phyloP scores from a whole-genome alignment of 2,329 filamentous ascomycete species.

The Cladobotryum mycophilum region DNA sequence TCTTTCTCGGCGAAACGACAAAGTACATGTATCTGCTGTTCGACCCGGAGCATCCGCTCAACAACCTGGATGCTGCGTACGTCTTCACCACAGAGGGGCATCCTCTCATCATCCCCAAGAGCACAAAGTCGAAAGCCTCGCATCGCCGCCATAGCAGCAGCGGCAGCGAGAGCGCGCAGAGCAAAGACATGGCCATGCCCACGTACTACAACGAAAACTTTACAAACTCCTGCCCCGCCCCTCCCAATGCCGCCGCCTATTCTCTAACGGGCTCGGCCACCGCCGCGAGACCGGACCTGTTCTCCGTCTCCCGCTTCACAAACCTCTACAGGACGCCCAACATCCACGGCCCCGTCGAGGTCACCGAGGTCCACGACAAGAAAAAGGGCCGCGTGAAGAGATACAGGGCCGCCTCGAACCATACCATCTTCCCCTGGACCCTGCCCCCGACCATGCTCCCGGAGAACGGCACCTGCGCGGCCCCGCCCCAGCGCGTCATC shows the following conservation, averaged over 20 bases:
- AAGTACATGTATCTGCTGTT: conserved; percentile 95
- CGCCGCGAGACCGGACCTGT: conserved; percentile 73
- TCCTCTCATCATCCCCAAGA: conserved; percentile 71
- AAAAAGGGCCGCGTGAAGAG: conserved; percentile 35
- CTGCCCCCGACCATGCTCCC: conserved; percentile 71
- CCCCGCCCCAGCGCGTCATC: conserved; percentile 63
- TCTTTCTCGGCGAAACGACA: conserved; percentile 92
- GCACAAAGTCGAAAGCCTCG: conserved; percentile 13
- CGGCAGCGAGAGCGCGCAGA: conserved; percentile 3
- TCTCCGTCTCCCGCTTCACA: conserved; percentile 81
- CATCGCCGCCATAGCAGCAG: too few relatives aligned
- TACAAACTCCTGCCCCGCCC: conserved; percentile 59
- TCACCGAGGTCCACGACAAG: conserved; percentile 38
- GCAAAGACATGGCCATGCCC: conserved; percentile 19
- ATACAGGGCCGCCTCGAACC: conserved; percentile 58
- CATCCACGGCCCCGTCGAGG: conserved; percentile 42
- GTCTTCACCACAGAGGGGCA: conserved; percentile 97
- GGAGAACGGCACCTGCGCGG: conserved; percentile 67
- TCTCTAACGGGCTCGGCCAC: conserved; percentile 72
- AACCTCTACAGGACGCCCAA: conserved; percentile 72
- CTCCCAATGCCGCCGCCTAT: conserved; percentile 48
- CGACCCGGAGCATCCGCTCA: conserved; percentile 77
- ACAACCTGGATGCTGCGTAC: conserved; percentile 76
- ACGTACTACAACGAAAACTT: conserved; percentile 39
- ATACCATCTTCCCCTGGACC: conserved; percentile 91